phyloP scores from a whole-genome alignment of 805 yeast species.

The Candida piceae region DNA sequence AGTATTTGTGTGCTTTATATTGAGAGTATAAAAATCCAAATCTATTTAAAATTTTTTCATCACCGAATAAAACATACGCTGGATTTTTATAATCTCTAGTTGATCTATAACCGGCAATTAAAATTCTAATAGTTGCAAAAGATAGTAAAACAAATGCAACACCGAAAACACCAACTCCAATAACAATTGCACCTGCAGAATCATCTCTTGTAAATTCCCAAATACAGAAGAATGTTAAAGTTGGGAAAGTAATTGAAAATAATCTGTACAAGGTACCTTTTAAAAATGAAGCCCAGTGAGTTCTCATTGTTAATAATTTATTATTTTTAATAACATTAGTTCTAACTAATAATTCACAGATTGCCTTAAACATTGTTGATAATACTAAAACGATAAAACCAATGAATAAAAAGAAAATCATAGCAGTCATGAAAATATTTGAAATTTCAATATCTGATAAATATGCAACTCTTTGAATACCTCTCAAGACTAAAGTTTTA shows the following conservation, averaged over 20 bases:
- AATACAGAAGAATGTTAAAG: slow-evolving; percentile 69
- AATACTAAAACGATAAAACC: slow-evolving; percentile 54
- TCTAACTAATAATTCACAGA: slow-evolving; percentile 57
- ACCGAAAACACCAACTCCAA: slow-evolving; percentile 67
- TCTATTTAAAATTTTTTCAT: slow-evolving; percentile 69
- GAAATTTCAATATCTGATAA: slow-evolving; percentile 83
- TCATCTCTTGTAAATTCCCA: slow-evolving; percentile 88
- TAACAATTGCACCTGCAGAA: slow-evolving; percentile 75
- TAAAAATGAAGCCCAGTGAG: slow-evolving; percentile 75
- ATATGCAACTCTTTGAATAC: slow-evolving; percentile 87
- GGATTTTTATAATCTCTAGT: slow-evolving; percentile 76
- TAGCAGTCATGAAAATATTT: slow-evolving; percentile 78
- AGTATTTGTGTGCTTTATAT: slow-evolving; percentile 81
- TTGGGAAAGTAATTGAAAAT: slow-evolving; percentile 82
- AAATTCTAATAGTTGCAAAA: slow-evolving; percentile 73
- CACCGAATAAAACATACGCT: slow-evolving; percentile 86
- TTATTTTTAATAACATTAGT: slow-evolving; percentile 54
- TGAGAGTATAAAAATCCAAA: slow-evolving; percentile 93
- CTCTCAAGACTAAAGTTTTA: slow-evolving; percentile 78
- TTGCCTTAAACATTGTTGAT: slow-evolving; percentile 61
- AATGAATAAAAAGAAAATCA: slow-evolving; percentile 76
- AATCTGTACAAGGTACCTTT: slow-evolving; percentile 88
- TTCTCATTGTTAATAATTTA: slow-evolving; percentile 71
- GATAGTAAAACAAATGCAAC: slow-evolving; percentile 53
- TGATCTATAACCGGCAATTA: slow-evolving; percentile 70